Evolutionary conservation across 805 yeast species (phyloP).

Genomic region (Saccharomycopsis sp.): DNA sequence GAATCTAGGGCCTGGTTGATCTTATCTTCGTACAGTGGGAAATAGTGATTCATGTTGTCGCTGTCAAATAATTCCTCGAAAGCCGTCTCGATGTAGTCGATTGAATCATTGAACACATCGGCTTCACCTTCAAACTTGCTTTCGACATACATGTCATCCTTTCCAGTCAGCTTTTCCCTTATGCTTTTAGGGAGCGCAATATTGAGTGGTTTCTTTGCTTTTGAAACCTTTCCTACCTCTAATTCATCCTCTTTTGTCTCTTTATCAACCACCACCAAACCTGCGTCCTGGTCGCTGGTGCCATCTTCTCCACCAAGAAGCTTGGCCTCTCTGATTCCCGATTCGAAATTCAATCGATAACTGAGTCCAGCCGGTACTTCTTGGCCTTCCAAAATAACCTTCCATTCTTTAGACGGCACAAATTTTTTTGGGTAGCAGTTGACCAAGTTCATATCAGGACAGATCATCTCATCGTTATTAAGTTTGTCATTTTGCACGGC

Average conservation of each 20-base stretch:
- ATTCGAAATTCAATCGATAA: conserved; percentile 58
- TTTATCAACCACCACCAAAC: conserved; percentile 18
- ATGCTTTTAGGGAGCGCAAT: neutral
- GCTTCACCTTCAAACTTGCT: neutral
- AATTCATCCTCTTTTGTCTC: conserved; percentile 4
- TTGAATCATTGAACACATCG: neutral
- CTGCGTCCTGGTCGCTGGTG: conserved; percentile 19
- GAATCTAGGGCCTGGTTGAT: conserved; percentile 11
- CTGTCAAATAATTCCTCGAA: neutral
- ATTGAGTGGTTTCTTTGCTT: conserved; percentile 2
- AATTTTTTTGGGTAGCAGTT: conserved; percentile 63
- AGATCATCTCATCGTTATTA: conserved; percentile 25
- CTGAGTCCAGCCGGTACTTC: conserved; percentile 67
- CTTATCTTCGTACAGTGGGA: neutral
- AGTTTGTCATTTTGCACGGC: neutral
- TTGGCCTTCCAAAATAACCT: conserved; percentile 61
- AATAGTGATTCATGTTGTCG: neutral
- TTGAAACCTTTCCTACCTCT: neutral
- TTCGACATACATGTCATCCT: too few species aligned
- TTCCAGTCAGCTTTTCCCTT: neutral
- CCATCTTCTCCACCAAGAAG: conserved; percentile 33
- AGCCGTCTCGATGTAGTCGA: neutral
- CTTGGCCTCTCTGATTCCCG: conserved; percentile 65
- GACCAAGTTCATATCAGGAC: conserved; percentile 35
- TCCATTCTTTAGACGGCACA: conserved; percentile 64